Evolutionary conservation across 2,329 filamentous ascomycete genomes (phyloP).

Genomic region (Xylaria sp.): DNA sequence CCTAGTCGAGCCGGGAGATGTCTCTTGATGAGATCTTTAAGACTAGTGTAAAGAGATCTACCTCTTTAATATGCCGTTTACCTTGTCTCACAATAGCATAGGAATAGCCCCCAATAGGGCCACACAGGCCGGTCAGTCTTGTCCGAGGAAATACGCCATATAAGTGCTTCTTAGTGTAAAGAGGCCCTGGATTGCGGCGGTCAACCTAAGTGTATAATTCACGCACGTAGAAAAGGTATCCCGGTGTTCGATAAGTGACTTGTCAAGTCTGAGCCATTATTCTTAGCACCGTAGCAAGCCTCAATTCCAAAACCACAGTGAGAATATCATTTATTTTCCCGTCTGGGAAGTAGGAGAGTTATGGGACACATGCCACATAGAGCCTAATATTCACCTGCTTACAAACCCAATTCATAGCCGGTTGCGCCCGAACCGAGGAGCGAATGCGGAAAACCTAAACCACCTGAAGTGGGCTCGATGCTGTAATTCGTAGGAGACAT

Average conservation of each 20-base stretch:
- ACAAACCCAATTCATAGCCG: constrained; percentile 5
- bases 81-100: constrained; percentile 27
- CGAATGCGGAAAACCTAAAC: constrained; percentile 6
- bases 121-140: background rate
- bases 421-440: constrained; percentile 19
- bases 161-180: background rate
- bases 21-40: constrained; percentile 12
- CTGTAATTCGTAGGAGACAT: background rate
- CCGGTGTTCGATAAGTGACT: background rate
- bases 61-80: constrained; percentile 15
- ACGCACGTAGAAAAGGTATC: background rate
- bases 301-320: background rate
- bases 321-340: background rate
- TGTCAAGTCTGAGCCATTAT: constrained; percentile 5
- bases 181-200: background rate
- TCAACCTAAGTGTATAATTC: background rate
- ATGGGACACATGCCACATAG: background rate
- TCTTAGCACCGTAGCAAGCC: background rate
- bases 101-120: constrained; percentile 4
- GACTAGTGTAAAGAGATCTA: constrained; percentile 18
- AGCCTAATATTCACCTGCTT: background rate
- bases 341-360: background rate
- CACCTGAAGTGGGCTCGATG: constrained; percentile 10
- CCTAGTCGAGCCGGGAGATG: constrained; percentile 23
- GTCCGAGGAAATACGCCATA: background rate